These are phyloP conservation scores for Diaporthe sp. DNA, from an alignment of 2,329 filamentous ascomycete species.

Conservation along the genomic window DNA sequence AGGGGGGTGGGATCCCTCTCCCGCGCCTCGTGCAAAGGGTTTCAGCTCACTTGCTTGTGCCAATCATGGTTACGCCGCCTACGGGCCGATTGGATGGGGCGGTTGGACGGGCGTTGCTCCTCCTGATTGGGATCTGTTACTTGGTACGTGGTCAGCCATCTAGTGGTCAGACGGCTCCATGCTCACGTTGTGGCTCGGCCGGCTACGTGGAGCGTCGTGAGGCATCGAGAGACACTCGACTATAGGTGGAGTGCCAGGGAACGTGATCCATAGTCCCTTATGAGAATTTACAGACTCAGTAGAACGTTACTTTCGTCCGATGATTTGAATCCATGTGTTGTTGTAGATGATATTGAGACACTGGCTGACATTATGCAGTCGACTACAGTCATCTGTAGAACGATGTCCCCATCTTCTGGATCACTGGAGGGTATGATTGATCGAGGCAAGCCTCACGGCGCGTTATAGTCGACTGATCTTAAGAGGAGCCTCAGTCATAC, in stretches of 20 bases:
- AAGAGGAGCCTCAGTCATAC: background rate
- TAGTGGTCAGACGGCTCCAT: slow-evolving; percentile 1
- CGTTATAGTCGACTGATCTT: background rate
- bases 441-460: background rate
- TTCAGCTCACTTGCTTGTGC: slow-evolving; percentile 7
- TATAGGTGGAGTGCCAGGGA: background rate
- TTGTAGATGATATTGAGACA: too few relatives aligned
- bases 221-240: background rate
- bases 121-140: background rate
- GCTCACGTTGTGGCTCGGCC: slow-evolving; percentile 4
- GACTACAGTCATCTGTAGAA: background rate
- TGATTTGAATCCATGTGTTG: background rate
- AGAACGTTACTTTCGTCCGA: slow-evolving; percentile 15
- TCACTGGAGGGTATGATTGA: background rate
- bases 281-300: background rate
- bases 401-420: background rate
- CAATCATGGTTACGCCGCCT: slow-evolving; percentile 3
- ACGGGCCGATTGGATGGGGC: slow-evolving; percentile 9
- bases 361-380: background rate
- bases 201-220: slow-evolving; percentile 8
- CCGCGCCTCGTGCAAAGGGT: background rate
- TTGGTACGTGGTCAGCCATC: slow-evolving; percentile 1
- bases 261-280: background rate
- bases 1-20: background rate
- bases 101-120: background rate